Evolutionary conservation across 2,329 filamentous ascomycete genomes (phyloP).

Genomic region (Paracorniculantispora psalliotae): DNA sequence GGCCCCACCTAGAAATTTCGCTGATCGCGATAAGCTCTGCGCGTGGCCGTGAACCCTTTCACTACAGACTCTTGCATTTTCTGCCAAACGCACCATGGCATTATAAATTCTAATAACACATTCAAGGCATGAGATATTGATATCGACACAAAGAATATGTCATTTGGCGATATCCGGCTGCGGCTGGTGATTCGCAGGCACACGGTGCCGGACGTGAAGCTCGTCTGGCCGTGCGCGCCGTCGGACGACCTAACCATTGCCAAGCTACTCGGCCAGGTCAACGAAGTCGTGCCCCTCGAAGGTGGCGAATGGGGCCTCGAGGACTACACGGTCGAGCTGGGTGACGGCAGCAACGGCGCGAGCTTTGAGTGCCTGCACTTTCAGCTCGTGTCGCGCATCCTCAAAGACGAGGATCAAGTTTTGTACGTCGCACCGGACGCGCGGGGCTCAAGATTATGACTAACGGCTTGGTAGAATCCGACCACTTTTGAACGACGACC

Average conservation of each 20-base stretch:
- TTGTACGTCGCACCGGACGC: conserved; percentile 50
- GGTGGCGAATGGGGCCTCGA: conserved; percentile 78
- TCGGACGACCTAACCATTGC: conserved; percentile 63
- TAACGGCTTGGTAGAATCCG: conserved; percentile 56
- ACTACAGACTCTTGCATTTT: background rate
- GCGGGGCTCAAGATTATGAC: background rate
- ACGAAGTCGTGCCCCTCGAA: conserved; percentile 77
- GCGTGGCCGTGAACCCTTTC: background rate
- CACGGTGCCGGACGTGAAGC: conserved; percentile 63
- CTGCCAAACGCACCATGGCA: background rate
- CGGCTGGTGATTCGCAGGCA: conserved; percentile 69
- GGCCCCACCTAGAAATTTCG: conserved; percentile 13
- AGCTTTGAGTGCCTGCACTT: conserved; percentile 88
- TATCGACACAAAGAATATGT: conserved; percentile 21
- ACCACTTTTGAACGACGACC: conserved; percentile 68
- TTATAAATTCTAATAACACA: background rate
- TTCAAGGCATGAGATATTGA: background rate
- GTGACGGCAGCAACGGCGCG: conserved; percentile 39
- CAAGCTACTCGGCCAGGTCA: conserved; percentile 71
- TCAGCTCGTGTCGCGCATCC: conserved; percentile 60
- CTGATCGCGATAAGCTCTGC: background rate
- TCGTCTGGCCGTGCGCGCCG: conserved; percentile 64
- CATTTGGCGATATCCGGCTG: conserved; percentile 54
- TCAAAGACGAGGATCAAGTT: conserved; percentile 81
- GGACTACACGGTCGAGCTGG: conserved; percentile 80